Evolutionary conservation across 257 asterid genomes (phyloP).

Genomic region (Scutellaria baicalensis): DNA sequence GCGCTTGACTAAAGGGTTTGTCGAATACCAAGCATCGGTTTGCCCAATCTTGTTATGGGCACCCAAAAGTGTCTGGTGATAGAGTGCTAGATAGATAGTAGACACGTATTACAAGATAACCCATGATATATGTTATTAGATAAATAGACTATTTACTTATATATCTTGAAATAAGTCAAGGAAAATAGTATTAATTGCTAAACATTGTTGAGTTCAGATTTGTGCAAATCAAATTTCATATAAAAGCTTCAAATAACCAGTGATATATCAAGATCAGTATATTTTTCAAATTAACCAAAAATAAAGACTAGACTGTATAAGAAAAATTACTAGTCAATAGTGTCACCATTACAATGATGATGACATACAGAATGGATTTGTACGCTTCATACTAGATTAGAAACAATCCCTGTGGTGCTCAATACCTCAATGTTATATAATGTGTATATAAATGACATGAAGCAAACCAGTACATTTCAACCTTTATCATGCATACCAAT

Average conservation of each 20-base stretch:
- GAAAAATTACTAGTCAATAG: background rate
- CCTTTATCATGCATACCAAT: background rate
- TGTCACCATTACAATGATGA: background rate
- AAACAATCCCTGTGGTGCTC: background rate
- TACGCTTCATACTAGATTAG: background rate
- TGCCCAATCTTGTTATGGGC: conserved; percentile 80
- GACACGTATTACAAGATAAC: conserved; percentile 51
- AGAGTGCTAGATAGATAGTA: conserved; percentile 83
- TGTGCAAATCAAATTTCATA: background rate
- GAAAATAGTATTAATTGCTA: background rate
- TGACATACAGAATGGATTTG: background rate
- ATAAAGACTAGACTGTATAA: conserved; percentile 10
- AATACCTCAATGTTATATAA: background rate
- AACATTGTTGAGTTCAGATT: conserved; percentile 11
- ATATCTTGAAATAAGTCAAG: conserved; percentile 17
- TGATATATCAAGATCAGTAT: conserved; percentile 2
- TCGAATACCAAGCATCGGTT: conserved; percentile 91
- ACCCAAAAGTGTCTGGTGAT: conserved; percentile 80
- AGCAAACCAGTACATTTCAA: background rate
- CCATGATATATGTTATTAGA: conserved; percentile 32
- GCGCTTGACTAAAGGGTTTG: conserved; percentile 90
- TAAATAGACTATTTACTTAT: conserved; percentile 23
- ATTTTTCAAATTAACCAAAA: background rate
- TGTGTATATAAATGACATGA: background rate
- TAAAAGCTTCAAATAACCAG: conserved; percentile 10